Percentiles rank a stretch among this genome's conserved stretches.
These are phyloP conservation scores for Alternaria brassicicola DNA, from an alignment of 2,329 filamentous ascomycete species.

Conservation along the genomic window DNA sequence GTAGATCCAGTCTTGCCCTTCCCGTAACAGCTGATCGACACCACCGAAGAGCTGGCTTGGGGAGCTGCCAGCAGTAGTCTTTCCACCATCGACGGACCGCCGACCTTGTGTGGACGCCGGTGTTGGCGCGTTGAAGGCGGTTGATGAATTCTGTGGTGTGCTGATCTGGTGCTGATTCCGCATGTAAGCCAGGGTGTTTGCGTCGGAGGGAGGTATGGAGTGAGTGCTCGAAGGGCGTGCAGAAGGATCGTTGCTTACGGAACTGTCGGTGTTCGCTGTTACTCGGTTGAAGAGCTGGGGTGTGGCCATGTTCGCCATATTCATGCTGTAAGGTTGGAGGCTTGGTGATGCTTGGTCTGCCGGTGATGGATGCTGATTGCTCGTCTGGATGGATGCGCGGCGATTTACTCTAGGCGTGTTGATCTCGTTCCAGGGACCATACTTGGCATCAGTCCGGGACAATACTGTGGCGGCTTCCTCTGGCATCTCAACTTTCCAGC, in stretches of 20 bases:
- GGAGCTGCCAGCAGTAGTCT: conserved; percentile 44
- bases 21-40: conserved; percentile 65
- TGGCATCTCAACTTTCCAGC: conserved; percentile 87
- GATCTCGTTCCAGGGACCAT: conserved; percentile 64
- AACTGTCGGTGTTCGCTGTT: conserved; percentile 25
- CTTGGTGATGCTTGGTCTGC: conserved; percentile 31
- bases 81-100: conserved; percentile 35
- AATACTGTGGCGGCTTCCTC: conserved; percentile 80
- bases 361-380: conserved; percentile 26
- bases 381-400: conserved; percentile 22
- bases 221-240: conserved; percentile 36
- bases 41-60: conserved; percentile 64
- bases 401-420: conserved; percentile 33
- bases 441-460: conserved; percentile 78
- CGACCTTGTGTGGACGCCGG: conserved; percentile 34
- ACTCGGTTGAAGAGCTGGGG: conserved; percentile 33
- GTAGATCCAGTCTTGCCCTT: conserved; percentile 67
- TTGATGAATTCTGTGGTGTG: conserved; percentile 17
- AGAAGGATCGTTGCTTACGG: conserved; percentile 32
- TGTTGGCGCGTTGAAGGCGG: conserved; percentile 27
- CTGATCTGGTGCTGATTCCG: conserved; percentile 37
- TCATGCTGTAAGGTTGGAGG: conserved; percentile 42
- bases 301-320: conserved; percentile 31
- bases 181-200: conserved; percentile 38
- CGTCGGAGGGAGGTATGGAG: conserved; percentile 41